phyloP scores from a whole-genome alignment of 2,329 filamentous ascomycete species.

The Ampelomyces quisqualis region DNA sequence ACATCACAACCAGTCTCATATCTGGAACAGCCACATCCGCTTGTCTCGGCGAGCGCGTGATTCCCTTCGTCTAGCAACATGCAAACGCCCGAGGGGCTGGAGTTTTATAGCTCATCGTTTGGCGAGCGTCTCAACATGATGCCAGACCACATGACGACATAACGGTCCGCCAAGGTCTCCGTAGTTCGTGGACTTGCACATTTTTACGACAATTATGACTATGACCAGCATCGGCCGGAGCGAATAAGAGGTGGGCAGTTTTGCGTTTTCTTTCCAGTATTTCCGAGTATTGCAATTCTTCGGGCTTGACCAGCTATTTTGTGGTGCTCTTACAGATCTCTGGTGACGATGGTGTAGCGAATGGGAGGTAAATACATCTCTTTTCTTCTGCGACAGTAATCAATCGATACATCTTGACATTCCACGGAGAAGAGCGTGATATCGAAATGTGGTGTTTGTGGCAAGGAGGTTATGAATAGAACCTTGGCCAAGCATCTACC shows the following conservation, averaged over 20 bases:
- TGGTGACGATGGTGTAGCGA: not conserved
- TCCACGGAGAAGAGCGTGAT: not conserved
- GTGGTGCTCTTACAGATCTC: conserved; percentile 1
- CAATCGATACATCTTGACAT: not conserved
- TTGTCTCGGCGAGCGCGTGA: conserved; percentile 18
- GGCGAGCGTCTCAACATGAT: conserved; percentile 34
- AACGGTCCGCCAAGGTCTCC: conserved; percentile 22
- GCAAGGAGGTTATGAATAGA: conserved; percentile 1
- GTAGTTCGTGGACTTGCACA: conserved; percentile 17
- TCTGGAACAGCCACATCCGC: conserved; percentile 10
- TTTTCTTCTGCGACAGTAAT: not conserved
- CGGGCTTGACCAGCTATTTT: not conserved
- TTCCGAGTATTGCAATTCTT: conserved; percentile 5
- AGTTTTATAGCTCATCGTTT: conserved; percentile 2
- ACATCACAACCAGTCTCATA: conserved; percentile 8
- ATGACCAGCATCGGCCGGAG: conserved; percentile 41
- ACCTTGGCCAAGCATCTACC: not conserved
- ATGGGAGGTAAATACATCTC: conserved; percentile 2
- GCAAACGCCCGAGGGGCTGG: conserved; percentile 9
- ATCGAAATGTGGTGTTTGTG: not conserved
- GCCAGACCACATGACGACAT: conserved; percentile 31
- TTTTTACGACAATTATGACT: conserved; percentile 39
- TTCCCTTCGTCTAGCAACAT: conserved; percentile 10
- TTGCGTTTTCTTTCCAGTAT: conserved; percentile 15
- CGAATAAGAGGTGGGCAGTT: conserved; percentile 23